These are phyloP conservation scores for Solanum appendiculatum DNA, from an alignment of 257 asterid genomes.

Conservation along the genomic window DNA sequence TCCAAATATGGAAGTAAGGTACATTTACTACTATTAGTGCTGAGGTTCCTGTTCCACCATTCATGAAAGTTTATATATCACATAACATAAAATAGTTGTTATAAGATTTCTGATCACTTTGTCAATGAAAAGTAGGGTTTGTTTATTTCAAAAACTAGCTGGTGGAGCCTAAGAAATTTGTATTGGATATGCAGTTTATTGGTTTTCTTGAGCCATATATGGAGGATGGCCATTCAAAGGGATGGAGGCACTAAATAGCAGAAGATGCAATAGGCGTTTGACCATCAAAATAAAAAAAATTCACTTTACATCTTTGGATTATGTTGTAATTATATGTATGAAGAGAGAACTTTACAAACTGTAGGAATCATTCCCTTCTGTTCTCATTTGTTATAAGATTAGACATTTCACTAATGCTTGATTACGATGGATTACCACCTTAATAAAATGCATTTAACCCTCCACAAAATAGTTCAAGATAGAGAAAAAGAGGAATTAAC, in stretches of 20 bases:
- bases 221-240: constrained; percentile 51
- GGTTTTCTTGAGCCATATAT: constrained; percentile 82
- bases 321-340: background rate
- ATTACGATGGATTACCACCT: background rate
- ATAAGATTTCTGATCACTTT: background rate
- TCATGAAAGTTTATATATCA: background rate
- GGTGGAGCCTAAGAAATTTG: background rate
- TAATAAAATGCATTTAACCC: background rate
- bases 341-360: background rate
- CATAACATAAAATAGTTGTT: background rate
- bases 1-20: constrained; percentile 77
- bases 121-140: background rate
- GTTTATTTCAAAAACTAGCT: background rate
- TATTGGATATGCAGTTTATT: constrained; percentile 47
- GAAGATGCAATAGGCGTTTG: background rate
- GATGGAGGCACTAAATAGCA: constrained; percentile 55
- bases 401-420: background rate
- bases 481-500: background rate
- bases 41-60: background rate
- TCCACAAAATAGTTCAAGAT: background rate
- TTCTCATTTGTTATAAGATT: background rate
- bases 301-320: background rate
- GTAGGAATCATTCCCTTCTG: background rate
- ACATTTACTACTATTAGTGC: background rate
- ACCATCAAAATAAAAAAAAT: no score